Evolutionary conservation across 1,284 basidiomycete species (phyloP).

Genomic region (Mycena citricolor): DNA sequence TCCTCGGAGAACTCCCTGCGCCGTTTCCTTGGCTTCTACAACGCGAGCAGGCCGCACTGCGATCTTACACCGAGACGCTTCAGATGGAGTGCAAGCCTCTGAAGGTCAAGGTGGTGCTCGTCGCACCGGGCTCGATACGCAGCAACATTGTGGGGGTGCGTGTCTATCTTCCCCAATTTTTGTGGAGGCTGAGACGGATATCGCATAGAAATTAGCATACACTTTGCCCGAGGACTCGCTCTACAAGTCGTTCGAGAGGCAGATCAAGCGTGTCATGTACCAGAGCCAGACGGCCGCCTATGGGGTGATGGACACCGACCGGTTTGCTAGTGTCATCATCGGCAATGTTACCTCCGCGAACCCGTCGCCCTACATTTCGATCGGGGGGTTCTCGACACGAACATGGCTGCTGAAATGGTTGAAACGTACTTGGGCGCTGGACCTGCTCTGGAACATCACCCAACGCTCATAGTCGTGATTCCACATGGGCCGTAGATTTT

Average conservation of each 20-base stretch:
- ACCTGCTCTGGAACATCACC: slow-evolving; percentile 10
- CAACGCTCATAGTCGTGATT: too few species aligned
- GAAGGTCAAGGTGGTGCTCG: slow-evolving; percentile 59
- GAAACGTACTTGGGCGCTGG: slow-evolving; percentile 1
- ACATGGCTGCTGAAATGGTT: slow-evolving; percentile 17
- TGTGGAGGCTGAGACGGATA: too few species aligned
- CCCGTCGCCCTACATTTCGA: slow-evolving; percentile 21
- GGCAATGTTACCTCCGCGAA: slow-evolving; percentile 16
- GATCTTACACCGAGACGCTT: slow-evolving; percentile 60
- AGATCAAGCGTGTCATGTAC: slow-evolving; percentile 17
- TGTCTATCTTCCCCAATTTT: too few species aligned
- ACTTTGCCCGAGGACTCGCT: slow-evolving; percentile 18
- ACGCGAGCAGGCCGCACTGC: slow-evolving; percentile 65
- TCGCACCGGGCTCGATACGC: slow-evolving; percentile 56
- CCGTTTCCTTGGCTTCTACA: slow-evolving; percentile 72
- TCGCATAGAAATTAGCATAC: slow-evolving; percentile 16
- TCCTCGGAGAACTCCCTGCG: slow-evolving; percentile 60
- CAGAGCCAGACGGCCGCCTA: slow-evolving; percentile 22
- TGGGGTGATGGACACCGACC: slow-evolving; percentile 22
- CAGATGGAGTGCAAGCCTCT: slow-evolving; percentile 71
- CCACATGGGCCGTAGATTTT: too few species aligned
- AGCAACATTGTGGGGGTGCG: slow-evolving; percentile 48
- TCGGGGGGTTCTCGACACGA: slow-evolving; percentile 17
- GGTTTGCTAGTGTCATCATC: slow-evolving; percentile 21
- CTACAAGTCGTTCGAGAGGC: slow-evolving; percentile 13